Conservation (phyloP, 352 stramenopile genomes). For the Globisporangium orthogonon region DNA sequence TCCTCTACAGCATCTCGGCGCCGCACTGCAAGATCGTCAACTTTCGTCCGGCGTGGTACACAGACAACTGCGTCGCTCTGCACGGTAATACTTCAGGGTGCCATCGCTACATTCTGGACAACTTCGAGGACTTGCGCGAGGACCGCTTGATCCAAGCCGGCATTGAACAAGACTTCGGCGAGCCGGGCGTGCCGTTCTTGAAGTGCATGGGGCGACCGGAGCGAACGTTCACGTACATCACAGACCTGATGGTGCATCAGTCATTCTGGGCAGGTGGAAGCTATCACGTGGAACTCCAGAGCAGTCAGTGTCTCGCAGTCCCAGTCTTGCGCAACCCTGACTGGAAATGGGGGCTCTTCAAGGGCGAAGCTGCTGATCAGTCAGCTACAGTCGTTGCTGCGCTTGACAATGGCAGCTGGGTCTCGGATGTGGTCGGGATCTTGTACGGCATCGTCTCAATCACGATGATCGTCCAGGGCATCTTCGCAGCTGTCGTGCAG, state of each 20-base stretch:
- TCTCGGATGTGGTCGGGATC: conserved; percentile 26
- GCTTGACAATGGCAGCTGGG: conserved; percentile 35
- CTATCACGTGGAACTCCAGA: conserved; percentile 50
- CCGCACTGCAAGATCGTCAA: conserved; percentile 37
- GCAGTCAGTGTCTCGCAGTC: conserved; percentile 38
- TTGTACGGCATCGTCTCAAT: conserved; percentile 45
- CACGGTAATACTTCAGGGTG: conserved; percentile 25
- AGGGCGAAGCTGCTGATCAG: conserved; percentile 31
- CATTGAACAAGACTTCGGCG: conserved; percentile 33
- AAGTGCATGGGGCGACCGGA: conserved; percentile 36
- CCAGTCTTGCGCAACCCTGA: conserved; percentile 31
- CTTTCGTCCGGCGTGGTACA: conserved; percentile 26
- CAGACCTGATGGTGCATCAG: conserved; percentile 53
- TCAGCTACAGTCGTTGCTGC: conserved; percentile 34
- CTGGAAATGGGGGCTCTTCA: conserved; percentile 40
- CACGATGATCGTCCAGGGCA: conserved; percentile 36
- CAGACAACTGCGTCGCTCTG: conserved; percentile 25
- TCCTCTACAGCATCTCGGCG: conserved; percentile 40
- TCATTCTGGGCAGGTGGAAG: conserved; percentile 45
- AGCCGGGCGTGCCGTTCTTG: conserved; percentile 35
- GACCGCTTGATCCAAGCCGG: conserved; percentile 31
- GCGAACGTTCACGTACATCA: conserved; percentile 40
- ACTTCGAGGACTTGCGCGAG: conserved; percentile 30
- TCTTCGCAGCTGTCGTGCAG: conserved; percentile 40
- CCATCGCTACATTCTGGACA: conserved; percentile 45